These are phyloP conservation scores for Suillus cothurnatus DNA, from an alignment of 768 basidiomycete genomes.

Conservation along the genomic window DNA sequence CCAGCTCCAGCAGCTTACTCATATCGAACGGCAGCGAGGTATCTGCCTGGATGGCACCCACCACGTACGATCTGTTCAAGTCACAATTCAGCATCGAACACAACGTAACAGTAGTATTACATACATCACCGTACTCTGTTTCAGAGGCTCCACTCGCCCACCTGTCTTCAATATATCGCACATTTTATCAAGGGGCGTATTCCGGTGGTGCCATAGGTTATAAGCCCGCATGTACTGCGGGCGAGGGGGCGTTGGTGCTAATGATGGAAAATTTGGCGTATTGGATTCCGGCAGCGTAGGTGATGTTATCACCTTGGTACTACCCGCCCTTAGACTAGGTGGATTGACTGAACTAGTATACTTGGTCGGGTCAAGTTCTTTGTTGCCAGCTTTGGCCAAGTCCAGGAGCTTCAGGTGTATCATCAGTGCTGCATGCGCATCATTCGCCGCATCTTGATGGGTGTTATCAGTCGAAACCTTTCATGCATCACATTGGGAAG, in stretches of 20 bases:
- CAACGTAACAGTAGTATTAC: conserved; percentile 12
- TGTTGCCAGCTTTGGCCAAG: conserved; percentile 29
- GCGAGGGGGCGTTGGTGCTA: conserved; percentile 29
- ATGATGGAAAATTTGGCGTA: background rate
- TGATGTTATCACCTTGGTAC: background rate
- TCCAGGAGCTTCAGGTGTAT: conserved; percentile 42
- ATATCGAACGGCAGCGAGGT: conserved; percentile 38
- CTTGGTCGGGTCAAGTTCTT: conserved; percentile 17
- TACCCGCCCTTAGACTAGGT: conserved; percentile 5
- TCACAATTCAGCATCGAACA: background rate
- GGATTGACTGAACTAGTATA: conserved; percentile 33
- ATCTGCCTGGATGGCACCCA: conserved; percentile 44
- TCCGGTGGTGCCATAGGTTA: conserved; percentile 42
- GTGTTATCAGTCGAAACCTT: background rate
- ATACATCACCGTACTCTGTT: conserved; percentile 50
- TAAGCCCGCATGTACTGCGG: conserved; percentile 47
- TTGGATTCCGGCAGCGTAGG: background rate
- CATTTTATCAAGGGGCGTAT: conserved; percentile 40
- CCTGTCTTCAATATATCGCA: conserved; percentile 38
- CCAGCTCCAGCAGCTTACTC: conserved; percentile 36
- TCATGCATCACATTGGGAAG: background rate
- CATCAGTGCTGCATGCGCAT: conserved; percentile 48
- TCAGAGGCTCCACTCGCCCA: conserved; percentile 40
- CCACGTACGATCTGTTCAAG: conserved; percentile 41
- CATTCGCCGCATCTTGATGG: conserved; percentile 51